phyloP scores from a whole-genome alignment of 148 eudicot species.

The Chenopodium album region DNA sequence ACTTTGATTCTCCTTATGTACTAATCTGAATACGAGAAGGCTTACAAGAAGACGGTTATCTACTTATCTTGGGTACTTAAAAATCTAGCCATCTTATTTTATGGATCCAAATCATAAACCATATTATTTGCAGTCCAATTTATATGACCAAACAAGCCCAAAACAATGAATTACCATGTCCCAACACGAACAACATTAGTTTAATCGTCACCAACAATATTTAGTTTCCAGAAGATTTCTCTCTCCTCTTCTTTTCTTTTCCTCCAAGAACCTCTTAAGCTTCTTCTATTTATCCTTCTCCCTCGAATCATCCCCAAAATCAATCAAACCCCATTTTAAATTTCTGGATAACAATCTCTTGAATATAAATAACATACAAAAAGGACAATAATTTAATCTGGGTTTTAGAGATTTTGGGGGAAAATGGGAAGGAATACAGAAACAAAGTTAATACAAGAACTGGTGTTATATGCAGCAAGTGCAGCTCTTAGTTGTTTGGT shows the following conservation, averaged over 20 bases:
- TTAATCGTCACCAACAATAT: not conserved
- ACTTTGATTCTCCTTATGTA: too few relatives aligned
- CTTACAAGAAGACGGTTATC: too few relatives aligned
- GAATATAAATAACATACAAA: too few relatives aligned
- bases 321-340: not conserved
- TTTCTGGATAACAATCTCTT: not conserved
- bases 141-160: not conserved
- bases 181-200: too few relatives aligned
- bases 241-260: not conserved
- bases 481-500: conserved; percentile 85
- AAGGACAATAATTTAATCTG: not conserved
- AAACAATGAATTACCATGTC: too few relatives aligned
- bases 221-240: not conserved
- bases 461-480: conserved; percentile 85
- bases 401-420: not conserved
- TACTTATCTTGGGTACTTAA: too few relatives aligned
- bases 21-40: too few relatives aligned
- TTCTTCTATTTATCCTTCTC: not conserved
- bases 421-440: conserved; percentile 46
- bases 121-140: not conserved
- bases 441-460: conserved; percentile 61
- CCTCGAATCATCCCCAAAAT: too few relatives aligned
- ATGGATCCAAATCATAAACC: too few relatives aligned
- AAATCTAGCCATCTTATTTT: too few relatives aligned
- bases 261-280: conserved; percentile 20